A percentile compares a stretch with the other conserved stretches of the same genome.
phyloP scores from a whole-genome alignment of 1,139 yeast species.

The Suhomyces yuchorum region DNA sequence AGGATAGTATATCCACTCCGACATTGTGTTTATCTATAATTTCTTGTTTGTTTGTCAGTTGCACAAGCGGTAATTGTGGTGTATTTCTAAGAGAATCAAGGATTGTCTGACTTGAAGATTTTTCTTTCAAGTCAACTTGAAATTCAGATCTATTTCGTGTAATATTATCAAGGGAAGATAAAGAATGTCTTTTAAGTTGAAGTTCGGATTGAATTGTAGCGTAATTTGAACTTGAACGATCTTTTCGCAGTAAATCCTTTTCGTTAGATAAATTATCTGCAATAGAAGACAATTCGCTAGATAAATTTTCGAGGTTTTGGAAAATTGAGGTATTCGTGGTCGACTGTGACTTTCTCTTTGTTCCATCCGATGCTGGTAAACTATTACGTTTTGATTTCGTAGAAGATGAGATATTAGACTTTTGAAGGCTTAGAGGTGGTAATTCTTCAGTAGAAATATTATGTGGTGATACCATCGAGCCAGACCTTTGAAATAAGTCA shows the following conservation, averaged over 20 bases:
- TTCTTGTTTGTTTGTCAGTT: slow-evolving; percentile 5
- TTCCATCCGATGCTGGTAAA: slow-evolving; percentile 11
- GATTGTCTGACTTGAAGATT: slow-evolving; percentile 12
- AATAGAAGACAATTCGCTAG: slow-evolving; percentile 32
- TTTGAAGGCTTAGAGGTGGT: not conserved
- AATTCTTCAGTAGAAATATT: slow-evolving; percentile 2
- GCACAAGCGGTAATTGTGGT: slow-evolving; percentile 3
- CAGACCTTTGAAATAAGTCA: not conserved
- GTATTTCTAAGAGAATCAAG: slow-evolving; percentile 12
- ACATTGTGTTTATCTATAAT: slow-evolving; percentile 10
- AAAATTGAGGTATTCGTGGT: slow-evolving; percentile 32
- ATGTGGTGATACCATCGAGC: slow-evolving; percentile 6
- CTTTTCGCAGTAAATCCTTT: not conserved
- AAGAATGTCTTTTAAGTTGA: slow-evolving; percentile 12
- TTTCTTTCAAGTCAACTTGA: slow-evolving; percentile 2
- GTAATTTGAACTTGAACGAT: not conserved
- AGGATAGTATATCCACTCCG: slow-evolving; percentile 25
- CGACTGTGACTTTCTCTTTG: slow-evolving; percentile 27
- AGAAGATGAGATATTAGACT: slow-evolving; percentile 5
- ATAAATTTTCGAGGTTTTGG: slow-evolving; percentile 34
- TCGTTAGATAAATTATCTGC: slow-evolving; percentile 9
- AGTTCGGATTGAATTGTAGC: not conserved
- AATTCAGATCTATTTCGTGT: slow-evolving; percentile 1
- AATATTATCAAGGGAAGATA: slow-evolving; percentile 13
- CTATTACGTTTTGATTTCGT: slow-evolving; percentile 14